Base-by-base conservation (phyloP, 768 basidiomycete genomes). In the Trametes sanguinea region DNA sequence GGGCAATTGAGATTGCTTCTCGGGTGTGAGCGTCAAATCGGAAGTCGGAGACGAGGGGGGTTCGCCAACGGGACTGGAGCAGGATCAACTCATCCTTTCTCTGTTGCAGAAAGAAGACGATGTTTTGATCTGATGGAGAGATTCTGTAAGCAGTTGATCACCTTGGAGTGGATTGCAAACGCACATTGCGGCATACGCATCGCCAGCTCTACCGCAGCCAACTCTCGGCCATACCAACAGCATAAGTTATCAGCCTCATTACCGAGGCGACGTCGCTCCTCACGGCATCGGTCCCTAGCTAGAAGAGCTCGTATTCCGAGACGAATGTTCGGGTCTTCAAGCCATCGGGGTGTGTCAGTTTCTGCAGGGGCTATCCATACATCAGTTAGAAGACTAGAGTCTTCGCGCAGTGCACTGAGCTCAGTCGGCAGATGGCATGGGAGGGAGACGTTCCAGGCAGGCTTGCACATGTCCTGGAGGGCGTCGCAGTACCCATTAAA, bases 221-320 rank as follows among this genome's bases (percentile, higher is more conserved):
- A 53, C 52, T 79, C 75, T 3, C 58, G 43, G 0, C 70, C 65
- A 57, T 72, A 77, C 76, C 77, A 80, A 0, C 59, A 46, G 30
- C 72, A 75, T 0, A 80, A 63, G 29, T 79, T 77, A 45, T 77
- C 71, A 0, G 73, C 70, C 55, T 78, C 76, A 0, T 35, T 3
- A 0, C 63, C 67, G 0, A 78, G 64, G 0, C 72, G 65, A 0
- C 27, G 33, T 4, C 53, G 53, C 62, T 78, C 76, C 57, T 78
- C 76, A 4, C 29, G 7, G 50, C 76, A 77, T 6, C 67, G 65
- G 37, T 76, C 68, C 0, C 51, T 7, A 48, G 67, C 70, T 3
- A 75, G 68, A 65, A 76, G 54, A 16, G 66, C 60, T 29, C 60
- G 62, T 2, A 80, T 80, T 0, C 77, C 74, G 0, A 69, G 58